Percentiles rank a stretch among this genome's conserved stretches.
Conservation (phyloP, 2,329 filamentous ascomycete species). For the Nannizzia gypsea region DNA sequence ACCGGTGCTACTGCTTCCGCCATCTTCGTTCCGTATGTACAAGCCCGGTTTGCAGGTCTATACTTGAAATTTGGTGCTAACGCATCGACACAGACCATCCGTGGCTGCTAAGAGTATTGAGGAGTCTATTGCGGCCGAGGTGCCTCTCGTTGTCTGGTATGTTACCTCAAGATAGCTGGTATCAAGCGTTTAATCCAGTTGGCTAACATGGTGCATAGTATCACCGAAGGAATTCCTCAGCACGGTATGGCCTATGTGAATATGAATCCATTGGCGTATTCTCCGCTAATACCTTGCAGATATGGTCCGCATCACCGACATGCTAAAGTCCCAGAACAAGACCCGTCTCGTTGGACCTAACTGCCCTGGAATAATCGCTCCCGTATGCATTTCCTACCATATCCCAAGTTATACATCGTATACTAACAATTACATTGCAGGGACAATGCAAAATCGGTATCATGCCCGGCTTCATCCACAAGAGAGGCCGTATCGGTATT, state of each 20-base stretch:
- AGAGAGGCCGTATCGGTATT: constrained; percentile 96
- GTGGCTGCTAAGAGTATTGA: constrained; percentile 90
- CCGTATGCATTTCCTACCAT: constrained; percentile 34
- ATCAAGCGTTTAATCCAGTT: not conserved
- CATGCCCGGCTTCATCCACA: constrained; percentile 99
- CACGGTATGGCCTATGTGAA: constrained; percentile 53
- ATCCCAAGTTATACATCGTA: not conserved
- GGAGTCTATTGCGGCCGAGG: constrained; percentile 86
- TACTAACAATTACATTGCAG: constrained; percentile 24
- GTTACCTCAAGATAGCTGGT: constrained; percentile 11
- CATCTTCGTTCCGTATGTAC: constrained; percentile 78
- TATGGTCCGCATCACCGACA: constrained; percentile 98
- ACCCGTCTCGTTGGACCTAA: constrained; percentile 94
- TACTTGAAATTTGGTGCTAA: not conserved
- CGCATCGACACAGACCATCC: constrained; percentile 54
- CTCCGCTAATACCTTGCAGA: constrained; percentile 42
- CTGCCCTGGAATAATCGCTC: constrained; percentile 93
- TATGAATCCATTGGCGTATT: not conserved
- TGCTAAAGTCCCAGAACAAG: constrained; percentile 95
- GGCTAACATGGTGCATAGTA: constrained; percentile 33
- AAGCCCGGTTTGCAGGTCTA: not conserved
- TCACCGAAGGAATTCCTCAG: constrained; percentile 95
- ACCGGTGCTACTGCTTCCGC: constrained; percentile 84
- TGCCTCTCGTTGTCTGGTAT: constrained; percentile 82
- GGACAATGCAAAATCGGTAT: constrained; percentile 99